Evolutionary conservation across 805 yeast genomes (phyloP).

Genomic region (Teunomyces kruisii): DNA sequence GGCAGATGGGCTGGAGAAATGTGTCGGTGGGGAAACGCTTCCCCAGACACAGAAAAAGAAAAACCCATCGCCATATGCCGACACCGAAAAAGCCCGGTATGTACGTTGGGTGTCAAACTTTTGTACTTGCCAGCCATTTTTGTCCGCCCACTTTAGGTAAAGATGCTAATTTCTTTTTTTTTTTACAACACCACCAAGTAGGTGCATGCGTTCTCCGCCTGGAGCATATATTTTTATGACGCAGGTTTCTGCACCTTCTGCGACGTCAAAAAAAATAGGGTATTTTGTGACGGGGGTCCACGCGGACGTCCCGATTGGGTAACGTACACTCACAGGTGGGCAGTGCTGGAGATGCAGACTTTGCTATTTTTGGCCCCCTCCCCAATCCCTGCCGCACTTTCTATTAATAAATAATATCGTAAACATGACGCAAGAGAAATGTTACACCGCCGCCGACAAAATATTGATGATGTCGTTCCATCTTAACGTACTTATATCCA

Average conservation of each 20-base stretch:
- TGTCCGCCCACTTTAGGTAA: no score
- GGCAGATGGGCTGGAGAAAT: not conserved
- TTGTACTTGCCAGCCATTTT: no score
- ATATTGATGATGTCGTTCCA: not conserved
- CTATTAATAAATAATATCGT: not conserved
- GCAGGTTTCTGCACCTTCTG: not conserved
- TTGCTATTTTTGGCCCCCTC: not conserved
- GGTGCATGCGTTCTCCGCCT: not conserved
- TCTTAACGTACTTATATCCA: not conserved
- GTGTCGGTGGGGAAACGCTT: no score
- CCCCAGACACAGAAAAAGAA: no score
- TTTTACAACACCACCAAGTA: no score
- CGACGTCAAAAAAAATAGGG: conserved; percentile 1
- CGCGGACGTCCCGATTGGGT: not conserved
- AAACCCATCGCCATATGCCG: no score
- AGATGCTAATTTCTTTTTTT: no score
- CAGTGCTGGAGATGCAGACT: not conserved
- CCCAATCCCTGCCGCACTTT: not conserved
- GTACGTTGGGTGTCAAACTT: no score
- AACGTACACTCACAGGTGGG: not conserved
- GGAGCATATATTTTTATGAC: not conserved
- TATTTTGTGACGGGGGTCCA: not conserved
- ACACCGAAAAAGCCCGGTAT: no score
- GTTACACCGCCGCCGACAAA: not conserved
- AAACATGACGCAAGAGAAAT: not conserved